Evolutionary conservation across 768 basidiomycete species (phyloP), one percentile per base, ranked within the genome.

Genomic region (Collybia nuda): DNA sequence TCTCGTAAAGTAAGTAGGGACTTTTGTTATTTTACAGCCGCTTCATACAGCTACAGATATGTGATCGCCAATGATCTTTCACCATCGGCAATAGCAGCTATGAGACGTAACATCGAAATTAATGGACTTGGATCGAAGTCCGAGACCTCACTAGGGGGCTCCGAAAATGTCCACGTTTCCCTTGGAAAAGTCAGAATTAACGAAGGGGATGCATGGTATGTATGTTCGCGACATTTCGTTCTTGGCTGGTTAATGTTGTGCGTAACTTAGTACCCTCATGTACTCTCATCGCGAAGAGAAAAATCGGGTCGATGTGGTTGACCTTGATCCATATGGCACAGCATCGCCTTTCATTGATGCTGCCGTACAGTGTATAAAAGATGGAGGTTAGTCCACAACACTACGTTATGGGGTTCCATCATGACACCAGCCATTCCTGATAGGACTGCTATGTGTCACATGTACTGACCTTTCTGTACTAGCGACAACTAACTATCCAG

Each of bases 261-360:
- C 43, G 37, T 29, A 44, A 41, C 47, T 43, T 43, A 97, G 95
- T 61, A 78, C 88, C 2, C 72, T 94, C 44, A 93, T 99, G 91
- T 98, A 97, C 63, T 79, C 78, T 41, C 93, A 94, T 62, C 85
- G 94, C 35, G 74, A 82, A 23, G 85, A 85, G 45, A 78, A 75
- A 40, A 69, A 76, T 9, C 82, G 86, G 2, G 94, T 98, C 17
- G 95, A 98, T 55, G 91, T 91, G 23, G 85, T 99, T n/a, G 97
- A 99, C 65, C 79, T 99, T 22, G 97, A 99, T 65, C 97, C 97
- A 0, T 99, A 98, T 61, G 97, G 97, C 0, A 96, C 93, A 7
- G 97, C 97, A 0, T 88, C 93, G 3, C 97, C 96, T 2, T 99
- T 99, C 65, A 87, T 99, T 22, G 97, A 99, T 59, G 87, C 87